phyloP scores from a whole-genome alignment of 371 early-diverging fungal genomes.

The Mortierella sp. region DNA sequence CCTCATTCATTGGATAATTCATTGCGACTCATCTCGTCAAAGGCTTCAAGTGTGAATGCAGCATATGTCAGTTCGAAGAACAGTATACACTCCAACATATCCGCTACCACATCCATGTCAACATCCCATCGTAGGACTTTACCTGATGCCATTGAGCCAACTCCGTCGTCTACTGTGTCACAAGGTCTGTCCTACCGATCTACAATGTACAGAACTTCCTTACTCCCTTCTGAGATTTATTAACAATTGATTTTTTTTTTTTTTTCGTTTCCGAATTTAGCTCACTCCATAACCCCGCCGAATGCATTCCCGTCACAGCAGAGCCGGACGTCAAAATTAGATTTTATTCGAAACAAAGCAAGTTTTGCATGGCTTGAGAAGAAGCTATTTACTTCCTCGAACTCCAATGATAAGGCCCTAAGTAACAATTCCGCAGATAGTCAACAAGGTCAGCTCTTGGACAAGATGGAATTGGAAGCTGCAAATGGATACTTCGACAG shows the following conservation, averaged over 20 bases:
- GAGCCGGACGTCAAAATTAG: conserved; percentile 13
- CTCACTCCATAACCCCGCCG: not conserved
- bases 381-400: conserved; percentile 12
- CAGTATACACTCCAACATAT: not conserved
- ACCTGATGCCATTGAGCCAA: too few relatives aligned
- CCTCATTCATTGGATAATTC: not conserved
- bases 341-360: conserved; percentile 37
- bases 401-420: conserved; percentile 8
- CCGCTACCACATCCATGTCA: not conserved
- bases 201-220: not conserved
- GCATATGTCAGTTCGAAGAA: not conserved
- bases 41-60: not conserved
- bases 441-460: conserved; percentile 24
- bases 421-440: conserved; percentile 10
- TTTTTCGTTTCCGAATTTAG: not conserved
- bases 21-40: not conserved
- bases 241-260: too few relatives aligned
- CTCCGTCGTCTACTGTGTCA: not conserved
- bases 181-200: conserved; percentile 6
- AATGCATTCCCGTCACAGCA: not conserved
- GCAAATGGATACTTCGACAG: conserved; percentile 39
- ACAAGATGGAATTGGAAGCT: conserved; percentile 44
- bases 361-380: conserved; percentile 50
- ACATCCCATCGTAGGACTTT: not conserved
- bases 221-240: not conserved